Evolutionary conservation across 2,329 filamentous ascomycete genomes (phyloP), one percentile per base, ranked within the genome.

Genomic region (Fusarium miscanthi): DNA sequence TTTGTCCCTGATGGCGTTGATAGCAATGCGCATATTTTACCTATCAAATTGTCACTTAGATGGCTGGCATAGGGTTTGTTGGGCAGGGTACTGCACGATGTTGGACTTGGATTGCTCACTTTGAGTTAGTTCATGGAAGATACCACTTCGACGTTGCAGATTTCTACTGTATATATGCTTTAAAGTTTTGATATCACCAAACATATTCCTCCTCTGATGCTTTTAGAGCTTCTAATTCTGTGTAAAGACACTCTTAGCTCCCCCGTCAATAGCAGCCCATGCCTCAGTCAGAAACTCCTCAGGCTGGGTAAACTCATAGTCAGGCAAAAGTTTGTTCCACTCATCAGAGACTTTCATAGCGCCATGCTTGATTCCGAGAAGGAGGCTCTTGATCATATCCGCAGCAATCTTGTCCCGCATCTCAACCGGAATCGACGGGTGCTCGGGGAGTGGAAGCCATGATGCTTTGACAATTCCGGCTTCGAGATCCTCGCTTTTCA

Each of bases 321-420:
- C 81, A 0, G 85, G 84, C 27, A 85, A 79, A 19, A 84, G 65
- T 54, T 79, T 67, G 62, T 87, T 87, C 79, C 80, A 86, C 54
- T 84, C 83, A 52, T 82, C 80, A 5, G 84, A 81, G 1, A 84
- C 79, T 45, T 80, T 75, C 74, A 81, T 81, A 5, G 74, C 51
- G 5, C 67, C 72, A 10, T 66, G 46, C 2, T 48, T 51, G 3
- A 74, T 42, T 2, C 66, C 62, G 6, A 74, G 41, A 25, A 77
- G 23, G 5, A 77, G 21, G 3, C 54, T 41, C 21, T 41, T 41
- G 8, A 60, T 23, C 16, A 73, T 46, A 1, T 14, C n/a, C 8
- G 31, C 42, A 1, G 57, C 48, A 16, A 69, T 19, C 1, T 60
- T 62, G 1, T 79, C 64, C 0, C 75, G 65, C 2, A 72, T 27